Percentiles rank a stretch among this genome's conserved stretches.
phyloP scores from a whole-genome alignment of 768 basidiomycete genomes.

The Cyclocybe aegerita region DNA sequence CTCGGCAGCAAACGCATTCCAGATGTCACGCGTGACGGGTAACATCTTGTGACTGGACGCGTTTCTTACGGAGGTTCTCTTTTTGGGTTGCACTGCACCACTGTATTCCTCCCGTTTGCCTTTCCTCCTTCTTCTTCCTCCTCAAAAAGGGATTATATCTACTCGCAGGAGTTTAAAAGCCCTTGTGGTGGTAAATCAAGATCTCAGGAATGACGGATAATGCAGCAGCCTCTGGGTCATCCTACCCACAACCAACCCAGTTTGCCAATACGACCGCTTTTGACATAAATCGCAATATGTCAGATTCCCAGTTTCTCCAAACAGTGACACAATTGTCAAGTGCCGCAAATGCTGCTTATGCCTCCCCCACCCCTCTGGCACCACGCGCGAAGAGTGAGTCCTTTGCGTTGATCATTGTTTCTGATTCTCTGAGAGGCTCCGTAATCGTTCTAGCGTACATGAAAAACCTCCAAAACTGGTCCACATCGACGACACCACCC shows the following conservation, averaged over 20 bases:
- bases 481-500: slow-evolving; percentile 54
- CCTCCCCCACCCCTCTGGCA: slow-evolving; percentile 36
- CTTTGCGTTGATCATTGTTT: slow-evolving; percentile 1
- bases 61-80: slow-evolving; percentile 13
- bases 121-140: slow-evolving; percentile 1
- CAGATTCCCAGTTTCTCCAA: slow-evolving; percentile 64
- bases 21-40: neutral
- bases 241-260: slow-evolving; percentile 13
- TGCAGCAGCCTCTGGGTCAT: slow-evolving; percentile 16
- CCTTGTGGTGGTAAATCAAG: neutral
- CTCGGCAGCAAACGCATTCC: neutral
- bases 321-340: slow-evolving; percentile 54
- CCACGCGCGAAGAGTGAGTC: slow-evolving; percentile 35
- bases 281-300: slow-evolving; percentile 42
- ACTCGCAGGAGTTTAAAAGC: neutral
- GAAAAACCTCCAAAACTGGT: slow-evolving; percentile 74
- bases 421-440: slow-evolving; percentile 4
- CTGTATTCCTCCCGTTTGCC: neutral
- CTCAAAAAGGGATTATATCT: neutral
- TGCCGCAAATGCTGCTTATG: slow-evolving; percentile 38
- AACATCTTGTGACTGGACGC: slow-evolving; percentile 22
- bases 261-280: slow-evolving; percentile 26
- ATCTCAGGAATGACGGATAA: slow-evolving; percentile 26
- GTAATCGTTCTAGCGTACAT: slow-evolving; percentile 39
- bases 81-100: slow-evolving; percentile 9